Conservation (phyloP, 139 green algal genomes). For the Chlorella sp. region DNA sequence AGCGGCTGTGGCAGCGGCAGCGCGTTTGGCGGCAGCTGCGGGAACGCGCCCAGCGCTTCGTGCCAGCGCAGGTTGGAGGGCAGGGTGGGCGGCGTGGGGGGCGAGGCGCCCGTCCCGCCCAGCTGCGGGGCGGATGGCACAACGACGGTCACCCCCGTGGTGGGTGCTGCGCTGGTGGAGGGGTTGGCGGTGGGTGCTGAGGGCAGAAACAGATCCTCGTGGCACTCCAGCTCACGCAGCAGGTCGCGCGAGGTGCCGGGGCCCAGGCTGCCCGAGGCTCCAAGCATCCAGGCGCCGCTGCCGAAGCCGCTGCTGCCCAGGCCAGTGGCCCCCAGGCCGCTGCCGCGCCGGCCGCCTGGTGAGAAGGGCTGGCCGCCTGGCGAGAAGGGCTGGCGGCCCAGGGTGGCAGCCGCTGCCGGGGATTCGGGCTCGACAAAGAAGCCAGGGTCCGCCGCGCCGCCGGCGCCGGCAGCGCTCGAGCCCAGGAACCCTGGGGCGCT, state of each 20-base stretch:
- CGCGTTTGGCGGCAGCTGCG: no score
- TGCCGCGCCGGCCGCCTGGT: background rate
- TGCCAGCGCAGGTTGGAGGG: background rate
- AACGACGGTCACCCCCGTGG: background rate
- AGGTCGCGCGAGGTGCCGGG: background rate
- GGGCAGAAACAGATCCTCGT: background rate
- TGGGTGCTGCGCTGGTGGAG: background rate
- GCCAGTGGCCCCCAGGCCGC: background rate
- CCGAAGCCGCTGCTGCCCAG: background rate
- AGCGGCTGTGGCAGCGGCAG: background rate
- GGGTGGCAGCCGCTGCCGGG: background rate
- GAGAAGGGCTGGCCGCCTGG: background rate
- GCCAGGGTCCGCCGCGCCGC: conserved; percentile 11
- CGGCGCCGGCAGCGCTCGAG: background rate
- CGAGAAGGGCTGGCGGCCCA: background rate
- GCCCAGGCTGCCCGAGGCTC: no score
- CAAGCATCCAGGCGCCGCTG: background rate
- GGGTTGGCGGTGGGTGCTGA: background rate
- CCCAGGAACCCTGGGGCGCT: background rate
- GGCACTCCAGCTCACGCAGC: conserved; percentile 9
- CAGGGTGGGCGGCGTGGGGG: background rate
- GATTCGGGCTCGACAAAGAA: conserved; percentile 10
- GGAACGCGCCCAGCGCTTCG: no score
- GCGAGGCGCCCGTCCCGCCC: background rate
- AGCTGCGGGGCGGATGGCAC: no score